Conservation (phyloP, 768 basidiomycete species). For the Epithele typhae region DNA sequence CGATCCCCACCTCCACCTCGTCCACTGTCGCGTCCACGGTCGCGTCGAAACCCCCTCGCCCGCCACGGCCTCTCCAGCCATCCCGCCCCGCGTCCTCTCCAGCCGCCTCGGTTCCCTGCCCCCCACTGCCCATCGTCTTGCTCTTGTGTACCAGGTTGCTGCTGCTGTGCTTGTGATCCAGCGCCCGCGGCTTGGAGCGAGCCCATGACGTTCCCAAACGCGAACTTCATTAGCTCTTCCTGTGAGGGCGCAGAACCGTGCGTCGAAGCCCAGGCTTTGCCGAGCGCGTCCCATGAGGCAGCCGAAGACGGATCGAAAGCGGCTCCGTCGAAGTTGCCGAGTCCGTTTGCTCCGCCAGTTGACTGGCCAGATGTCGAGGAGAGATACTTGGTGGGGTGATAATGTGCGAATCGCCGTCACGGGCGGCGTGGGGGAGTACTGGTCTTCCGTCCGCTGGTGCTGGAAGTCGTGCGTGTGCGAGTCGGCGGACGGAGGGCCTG, state of each 20-base stretch:
- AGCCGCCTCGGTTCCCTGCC: not conserved
- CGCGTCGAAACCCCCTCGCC: not conserved
- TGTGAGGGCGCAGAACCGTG: conserved; percentile 66
- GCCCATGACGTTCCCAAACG: conserved; percentile 36
- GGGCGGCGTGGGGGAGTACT: conserved; percentile 7
- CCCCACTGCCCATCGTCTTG: not conserved
- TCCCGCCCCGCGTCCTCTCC: not conserved
- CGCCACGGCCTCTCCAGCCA: not conserved
- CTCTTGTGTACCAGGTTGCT: not conserved
- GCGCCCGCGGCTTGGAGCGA: not conserved
- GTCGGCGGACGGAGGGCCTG: too few species aligned
- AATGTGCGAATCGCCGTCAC: not conserved
- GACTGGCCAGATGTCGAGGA: not conserved
- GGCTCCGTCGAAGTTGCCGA: conserved; percentile 66
- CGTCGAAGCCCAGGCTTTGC: conserved; percentile 71
- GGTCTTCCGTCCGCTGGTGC: not conserved
- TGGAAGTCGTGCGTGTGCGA: too few species aligned
- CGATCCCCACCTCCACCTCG: conserved; percentile 20
- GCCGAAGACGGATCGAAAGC: conserved; percentile 73
- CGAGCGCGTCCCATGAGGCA: conserved; percentile 76
- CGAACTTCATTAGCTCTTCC: conserved; percentile 74
- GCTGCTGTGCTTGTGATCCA: not conserved
- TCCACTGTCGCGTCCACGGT: not conserved
- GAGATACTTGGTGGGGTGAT: too few species aligned
- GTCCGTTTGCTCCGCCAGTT: conserved; percentile 38